Evolutionary conservation across 1,284 basidiomycete species (phyloP).

Genomic region (Ustilago nuda): DNA sequence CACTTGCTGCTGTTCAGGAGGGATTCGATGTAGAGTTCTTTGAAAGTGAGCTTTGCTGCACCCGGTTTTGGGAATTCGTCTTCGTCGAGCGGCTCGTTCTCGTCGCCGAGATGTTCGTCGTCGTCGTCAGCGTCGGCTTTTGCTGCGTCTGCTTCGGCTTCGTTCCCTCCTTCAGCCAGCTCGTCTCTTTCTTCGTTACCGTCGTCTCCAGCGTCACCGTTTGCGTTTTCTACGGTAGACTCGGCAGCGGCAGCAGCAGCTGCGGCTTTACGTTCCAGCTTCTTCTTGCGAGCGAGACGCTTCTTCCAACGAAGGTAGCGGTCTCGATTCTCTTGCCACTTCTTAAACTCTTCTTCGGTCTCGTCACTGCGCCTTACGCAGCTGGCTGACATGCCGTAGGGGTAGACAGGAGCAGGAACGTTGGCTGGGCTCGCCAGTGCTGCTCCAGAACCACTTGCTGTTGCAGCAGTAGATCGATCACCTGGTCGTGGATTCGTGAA

Average conservation of each 20-base stretch:
- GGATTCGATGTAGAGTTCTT: conserved; percentile 84
- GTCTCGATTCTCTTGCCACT: conserved; percentile 41
- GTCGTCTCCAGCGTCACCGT: conserved; percentile 18
- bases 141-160: conserved; percentile 13
- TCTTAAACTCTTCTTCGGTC: conserved; percentile 48
- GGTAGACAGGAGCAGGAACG: conserved; percentile 60
- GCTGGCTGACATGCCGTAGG: conserved; percentile 61
- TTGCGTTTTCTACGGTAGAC: conserved; percentile 11
- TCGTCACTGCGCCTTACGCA: conserved; percentile 60
- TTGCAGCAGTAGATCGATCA: conserved; percentile 15
- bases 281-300: conserved; percentile 35
- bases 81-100: conserved; percentile 39
- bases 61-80: conserved; percentile 57
- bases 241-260: conserved; percentile 28
- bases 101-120: conserved; percentile 40
- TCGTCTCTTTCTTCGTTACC: conserved; percentile 49
- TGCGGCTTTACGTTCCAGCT: conserved; percentile 40
- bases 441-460: conserved; percentile 27
- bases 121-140: conserved; percentile 27
- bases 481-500: conserved; percentile 76
- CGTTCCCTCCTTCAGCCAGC: conserved; percentile 37
- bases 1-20: conserved; percentile 83
- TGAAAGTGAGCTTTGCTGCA: conserved; percentile 74
- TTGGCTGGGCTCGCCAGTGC: conserved; percentile 10
- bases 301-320: conserved; percentile 47